These are phyloP conservation scores for Blyttiomyces sp. DNA, from an alignment of 371 early-diverging fungal genomes.

Conservation along the genomic window DNA sequence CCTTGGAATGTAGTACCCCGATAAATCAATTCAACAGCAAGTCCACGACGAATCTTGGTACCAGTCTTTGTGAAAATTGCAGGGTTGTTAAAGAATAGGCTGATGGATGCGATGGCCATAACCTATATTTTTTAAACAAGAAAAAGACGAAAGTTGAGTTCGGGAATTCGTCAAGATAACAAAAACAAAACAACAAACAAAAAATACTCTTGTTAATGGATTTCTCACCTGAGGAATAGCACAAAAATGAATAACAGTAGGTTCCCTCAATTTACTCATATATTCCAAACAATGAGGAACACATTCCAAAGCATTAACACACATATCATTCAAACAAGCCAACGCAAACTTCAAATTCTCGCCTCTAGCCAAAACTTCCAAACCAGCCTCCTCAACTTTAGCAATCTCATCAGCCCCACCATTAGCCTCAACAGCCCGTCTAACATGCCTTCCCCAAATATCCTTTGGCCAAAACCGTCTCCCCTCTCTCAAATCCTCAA, in stretches of 20 bases:
- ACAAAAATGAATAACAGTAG: constrained; percentile 85
- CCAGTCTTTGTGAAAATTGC: constrained; percentile 67
- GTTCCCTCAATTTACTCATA: constrained; percentile 70
- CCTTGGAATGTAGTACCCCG: constrained; percentile 31
- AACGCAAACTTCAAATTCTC: constrained; percentile 58
- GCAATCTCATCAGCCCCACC: too few relatives aligned
- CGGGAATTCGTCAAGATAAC: constrained; percentile 1
- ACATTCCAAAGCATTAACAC: constrained; percentile 77
- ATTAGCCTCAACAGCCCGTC: too few relatives aligned
- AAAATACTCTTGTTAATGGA: not conserved
- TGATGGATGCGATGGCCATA: constrained; percentile 95
- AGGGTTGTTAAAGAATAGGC: constrained; percentile 81
- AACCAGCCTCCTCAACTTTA: constrained; percentile 26
- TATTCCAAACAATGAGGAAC: constrained; percentile 87
- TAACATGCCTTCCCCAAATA: constrained; percentile 66
- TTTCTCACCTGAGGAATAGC: constrained; percentile 97
- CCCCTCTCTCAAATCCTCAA: constrained; percentile 84
- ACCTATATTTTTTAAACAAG: constrained; percentile 45
- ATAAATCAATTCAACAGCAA: constrained; percentile 75
- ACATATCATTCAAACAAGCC: constrained; percentile 81
- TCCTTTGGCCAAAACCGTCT: constrained; percentile 92
- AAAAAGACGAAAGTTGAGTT: not conserved
- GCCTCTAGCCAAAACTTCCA: constrained; percentile 46
- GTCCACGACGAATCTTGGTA: constrained; percentile 93
- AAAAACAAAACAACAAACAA: constrained; percentile 15